phyloP scores from a whole-genome alignment of 306 rosid genomes.

The Trichosanthes truncata region DNA sequence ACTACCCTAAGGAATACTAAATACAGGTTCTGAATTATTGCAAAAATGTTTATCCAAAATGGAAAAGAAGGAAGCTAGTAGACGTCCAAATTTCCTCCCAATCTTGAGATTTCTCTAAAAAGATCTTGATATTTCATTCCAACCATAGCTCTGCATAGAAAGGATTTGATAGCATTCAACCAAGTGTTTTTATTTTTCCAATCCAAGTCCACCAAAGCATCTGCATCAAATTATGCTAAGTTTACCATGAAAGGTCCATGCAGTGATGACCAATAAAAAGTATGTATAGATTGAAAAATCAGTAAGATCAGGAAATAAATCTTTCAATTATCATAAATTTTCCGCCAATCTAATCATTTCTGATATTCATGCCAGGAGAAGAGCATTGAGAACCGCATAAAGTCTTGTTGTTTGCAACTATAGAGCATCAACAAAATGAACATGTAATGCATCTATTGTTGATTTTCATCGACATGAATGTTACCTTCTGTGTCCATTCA shows the following conservation, averaged over 20 bases:
- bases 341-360: neutral
- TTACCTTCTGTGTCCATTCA: conserved; percentile 99
- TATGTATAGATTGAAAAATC: neutral
- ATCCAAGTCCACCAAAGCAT: neutral
- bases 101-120: neutral
- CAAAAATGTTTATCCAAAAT: neutral
- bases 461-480: conserved; percentile 16
- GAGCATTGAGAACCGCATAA: neutral
- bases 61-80: neutral
- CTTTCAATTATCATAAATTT: neutral
- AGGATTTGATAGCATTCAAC: neutral
- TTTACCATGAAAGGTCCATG: neutral
- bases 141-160: neutral
- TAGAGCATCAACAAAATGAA: neutral
- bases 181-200: neutral
- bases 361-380: neutral
- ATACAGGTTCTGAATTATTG: neutral
- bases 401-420: neutral
- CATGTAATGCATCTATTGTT: neutral
- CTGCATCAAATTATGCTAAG: neutral
- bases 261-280: neutral
- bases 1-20: neutral
- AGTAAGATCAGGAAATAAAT: neutral
- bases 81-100: neutral
- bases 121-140: neutral